Evolutionary conservation across 306 rosid genomes (phyloP).

Genomic region (Fragaria iinumae): DNA sequence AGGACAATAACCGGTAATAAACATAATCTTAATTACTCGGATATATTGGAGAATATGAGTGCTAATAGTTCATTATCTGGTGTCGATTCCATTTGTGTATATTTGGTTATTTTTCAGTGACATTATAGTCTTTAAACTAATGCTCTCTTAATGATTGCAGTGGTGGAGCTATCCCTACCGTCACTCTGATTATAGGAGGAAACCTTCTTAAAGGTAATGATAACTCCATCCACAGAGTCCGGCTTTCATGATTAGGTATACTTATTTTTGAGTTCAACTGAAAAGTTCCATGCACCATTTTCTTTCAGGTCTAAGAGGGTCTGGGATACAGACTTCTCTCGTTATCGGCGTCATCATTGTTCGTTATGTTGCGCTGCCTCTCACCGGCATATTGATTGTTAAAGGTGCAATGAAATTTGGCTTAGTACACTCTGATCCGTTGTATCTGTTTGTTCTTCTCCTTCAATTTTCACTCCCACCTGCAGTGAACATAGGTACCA

Average conservation of each 20-base stretch:
- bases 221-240: neutral
- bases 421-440: constrained; percentile 58
- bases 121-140: neutral
- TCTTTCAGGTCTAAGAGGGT: constrained; percentile 61
- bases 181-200: constrained; percentile 77
- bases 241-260: neutral
- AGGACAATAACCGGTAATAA: too few species aligned
- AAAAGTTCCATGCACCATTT: neutral
- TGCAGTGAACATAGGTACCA: constrained; percentile 65
- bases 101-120: neutral
- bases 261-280: neutral
- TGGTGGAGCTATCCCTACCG: constrained; percentile 62
- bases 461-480: constrained; percentile 85
- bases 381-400: constrained; percentile 49
- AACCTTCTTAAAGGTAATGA: constrained; percentile 65
- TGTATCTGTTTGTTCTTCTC: constrained; percentile 74
- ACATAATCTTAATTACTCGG: neutral
- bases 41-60: neutral
- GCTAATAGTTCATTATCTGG: neutral
- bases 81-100: neutral
- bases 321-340: constrained; percentile 38
- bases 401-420: constrained; percentile 57
- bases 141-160: constrained; percentile 35
- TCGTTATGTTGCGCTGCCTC: constrained; percentile 59
- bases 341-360: constrained; percentile 49